Evolutionary conservation across 441 rosid genomes (phyloP).

Genomic region (Arabidopsis lyrata): DNA sequence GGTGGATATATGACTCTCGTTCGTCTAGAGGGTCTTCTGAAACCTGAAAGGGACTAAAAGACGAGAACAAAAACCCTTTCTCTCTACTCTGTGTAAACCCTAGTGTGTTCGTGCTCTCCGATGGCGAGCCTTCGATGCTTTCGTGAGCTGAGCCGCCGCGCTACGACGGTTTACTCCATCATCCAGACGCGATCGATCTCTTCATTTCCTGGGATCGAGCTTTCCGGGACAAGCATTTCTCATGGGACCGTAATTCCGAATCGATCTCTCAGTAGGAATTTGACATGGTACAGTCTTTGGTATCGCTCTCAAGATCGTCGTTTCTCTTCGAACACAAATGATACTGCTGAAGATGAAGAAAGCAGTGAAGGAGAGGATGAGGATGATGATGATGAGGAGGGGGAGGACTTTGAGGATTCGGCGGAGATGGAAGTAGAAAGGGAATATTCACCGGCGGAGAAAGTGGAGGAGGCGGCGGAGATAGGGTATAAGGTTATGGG

Average conservation of each 20-base stretch:
- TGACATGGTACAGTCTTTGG: constrained; percentile 34
- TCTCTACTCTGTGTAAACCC: constrained; percentile 36
- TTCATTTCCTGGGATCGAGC: constrained; percentile 14
- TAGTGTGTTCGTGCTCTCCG: constrained; percentile 30
- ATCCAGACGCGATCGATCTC: constrained; percentile 31
- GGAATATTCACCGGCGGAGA: constrained; percentile 71
- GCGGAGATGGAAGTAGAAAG: constrained; percentile 47
- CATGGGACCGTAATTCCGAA: constrained; percentile 12
- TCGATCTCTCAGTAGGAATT: constrained; percentile 31
- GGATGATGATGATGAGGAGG: constrained; percentile 26
- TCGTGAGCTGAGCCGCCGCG: constrained; percentile 59
- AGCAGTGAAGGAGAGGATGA: constrained; percentile 53
- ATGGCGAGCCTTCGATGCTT: constrained; percentile 83
- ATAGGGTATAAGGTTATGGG: constrained; percentile 84
- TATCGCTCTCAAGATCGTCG: constrained; percentile 43
- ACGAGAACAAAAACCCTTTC: constrained; percentile 32
- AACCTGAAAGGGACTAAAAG: constrained; percentile 4
- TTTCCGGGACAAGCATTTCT: constrained; percentile 21
- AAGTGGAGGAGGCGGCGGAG: constrained; percentile 72
- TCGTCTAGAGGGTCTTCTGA: background rate
- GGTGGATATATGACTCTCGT: constrained; percentile 14
- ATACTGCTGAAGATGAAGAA: constrained; percentile 43
- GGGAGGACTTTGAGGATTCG: constrained; percentile 33
- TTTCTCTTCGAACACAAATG: constrained; percentile 55
- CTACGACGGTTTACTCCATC: constrained; percentile 44